phyloP scores from a whole-genome alignment of 805 yeast species.

The Allodekkera sacchari region DNA sequence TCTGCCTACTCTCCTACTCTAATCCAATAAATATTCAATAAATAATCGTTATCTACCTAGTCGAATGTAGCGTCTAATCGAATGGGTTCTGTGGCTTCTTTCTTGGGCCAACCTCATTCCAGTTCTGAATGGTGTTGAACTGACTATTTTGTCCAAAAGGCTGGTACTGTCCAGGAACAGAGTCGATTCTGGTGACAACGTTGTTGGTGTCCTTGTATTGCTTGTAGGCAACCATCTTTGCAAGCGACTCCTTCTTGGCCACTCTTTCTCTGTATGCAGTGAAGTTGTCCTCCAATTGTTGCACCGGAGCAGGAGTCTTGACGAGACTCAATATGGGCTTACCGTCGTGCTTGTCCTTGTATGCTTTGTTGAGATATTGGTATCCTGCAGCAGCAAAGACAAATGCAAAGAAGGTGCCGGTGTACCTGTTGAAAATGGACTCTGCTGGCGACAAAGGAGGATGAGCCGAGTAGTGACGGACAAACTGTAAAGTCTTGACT shows the following conservation, averaged over 20 bases:
- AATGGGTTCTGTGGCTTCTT: constrained; percentile 21
- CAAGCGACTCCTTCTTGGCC: constrained; percentile 12
- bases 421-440: constrained; percentile 19
- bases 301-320: constrained; percentile 9
- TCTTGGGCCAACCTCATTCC: constrained; percentile 23
- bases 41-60: too few species aligned
- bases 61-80: too few species aligned
- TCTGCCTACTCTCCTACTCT: too few species aligned
- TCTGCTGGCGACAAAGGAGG: constrained; percentile 19
- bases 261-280: constrained; percentile 17
- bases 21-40: too few species aligned
- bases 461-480: too few species aligned
- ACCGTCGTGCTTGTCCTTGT: constrained; percentile 35
- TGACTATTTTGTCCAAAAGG: constrained; percentile 20
- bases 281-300: constrained; percentile 16
- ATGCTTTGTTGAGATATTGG: constrained; percentile 40
- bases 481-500: too few species aligned
- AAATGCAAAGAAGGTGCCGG: constrained; percentile 14
- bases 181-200: constrained; percentile 17
- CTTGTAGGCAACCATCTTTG: constrained; percentile 12
- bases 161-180: constrained; percentile 24
- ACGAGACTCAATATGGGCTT: constrained; percentile 14
- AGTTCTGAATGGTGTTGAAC: constrained; percentile 20
- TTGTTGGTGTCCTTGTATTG: constrained; percentile 10
- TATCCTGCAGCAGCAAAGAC: constrained; percentile 31